These are phyloP conservation scores for Macrolepiota fuliginosa DNA, from an alignment of 768 basidiomycete genomes.

Conservation along the genomic window DNA sequence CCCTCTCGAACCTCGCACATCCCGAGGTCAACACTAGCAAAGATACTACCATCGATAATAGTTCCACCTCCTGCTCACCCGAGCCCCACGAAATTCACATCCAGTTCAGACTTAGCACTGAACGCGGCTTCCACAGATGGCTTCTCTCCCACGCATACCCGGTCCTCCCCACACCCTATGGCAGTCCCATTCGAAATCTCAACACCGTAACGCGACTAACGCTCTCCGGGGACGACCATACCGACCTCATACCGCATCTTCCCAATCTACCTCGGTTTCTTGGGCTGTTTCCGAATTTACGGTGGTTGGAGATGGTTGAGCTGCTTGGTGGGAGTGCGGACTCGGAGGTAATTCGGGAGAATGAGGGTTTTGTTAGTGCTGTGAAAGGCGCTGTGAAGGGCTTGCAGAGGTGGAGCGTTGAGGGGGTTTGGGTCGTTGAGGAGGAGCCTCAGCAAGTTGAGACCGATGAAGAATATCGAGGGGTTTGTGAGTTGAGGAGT, in stretches of 20 bases:
- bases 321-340: background rate
- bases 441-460: no score
- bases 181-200: background rate
- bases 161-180: no score
- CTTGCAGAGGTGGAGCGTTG: background rate
- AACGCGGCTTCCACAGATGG: background rate
- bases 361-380: background rate
- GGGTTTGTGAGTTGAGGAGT: background rate
- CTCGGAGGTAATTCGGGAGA: background rate
- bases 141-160: no score
- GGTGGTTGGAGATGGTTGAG: background rate
- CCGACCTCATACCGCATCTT: no score
- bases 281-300: background rate
- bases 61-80: no score
- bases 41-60: no score
- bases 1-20: background rate
- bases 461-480: background rate
- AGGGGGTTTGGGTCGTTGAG: background rate
- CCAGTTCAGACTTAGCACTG: slow-evolving; percentile 9
- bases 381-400: background rate
- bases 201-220: background rate
- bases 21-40: no score
- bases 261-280: background rate
- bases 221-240: background rate
- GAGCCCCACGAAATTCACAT: background rate